These are phyloP conservation scores for Hyphopichia homilentoma DNA, from an alignment of 805 yeast species.

Conservation along the genomic window DNA sequence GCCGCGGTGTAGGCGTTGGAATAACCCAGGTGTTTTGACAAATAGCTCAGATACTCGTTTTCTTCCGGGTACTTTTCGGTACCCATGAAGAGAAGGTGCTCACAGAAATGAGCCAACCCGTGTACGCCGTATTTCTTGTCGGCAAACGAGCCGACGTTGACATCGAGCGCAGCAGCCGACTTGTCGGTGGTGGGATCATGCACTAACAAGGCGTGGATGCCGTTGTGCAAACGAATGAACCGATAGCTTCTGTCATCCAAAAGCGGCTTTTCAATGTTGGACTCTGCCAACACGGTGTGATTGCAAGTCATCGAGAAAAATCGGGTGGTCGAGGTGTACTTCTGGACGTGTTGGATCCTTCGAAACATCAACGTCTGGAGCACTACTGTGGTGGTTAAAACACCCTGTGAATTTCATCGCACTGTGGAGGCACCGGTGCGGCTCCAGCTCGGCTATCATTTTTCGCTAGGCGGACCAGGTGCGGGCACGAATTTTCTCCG, in stretches of 20 bases:
- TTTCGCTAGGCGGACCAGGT: too few relatives aligned
- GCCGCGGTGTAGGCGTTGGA: conserved; percentile 92
- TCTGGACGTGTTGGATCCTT: too few relatives aligned
- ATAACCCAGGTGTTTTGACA: conserved; percentile 81
- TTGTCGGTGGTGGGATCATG: conserved; percentile 69
- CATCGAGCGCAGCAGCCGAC: conserved; percentile 77
- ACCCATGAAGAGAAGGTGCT: conserved; percentile 71
- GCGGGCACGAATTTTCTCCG: too few relatives aligned
- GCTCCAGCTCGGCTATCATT: too few relatives aligned
- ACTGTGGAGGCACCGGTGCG: too few relatives aligned
- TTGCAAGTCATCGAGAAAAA: too few relatives aligned
- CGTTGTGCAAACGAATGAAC: conserved; percentile 53
- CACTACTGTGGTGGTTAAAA: too few relatives aligned
- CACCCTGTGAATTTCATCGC: too few relatives aligned
- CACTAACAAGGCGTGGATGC: conserved; percentile 57
- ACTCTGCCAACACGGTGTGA: too few relatives aligned
- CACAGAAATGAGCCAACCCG: conserved; percentile 75
- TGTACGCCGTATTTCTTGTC: conserved; percentile 58
- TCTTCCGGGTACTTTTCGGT: conserved; percentile 73
- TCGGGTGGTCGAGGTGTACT: too few relatives aligned
- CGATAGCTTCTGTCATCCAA: conserved; percentile 77
- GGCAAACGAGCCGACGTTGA: conserved; percentile 70
- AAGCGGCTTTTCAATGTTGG: conserved; percentile 41
- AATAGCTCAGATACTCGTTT: conserved; percentile 67
- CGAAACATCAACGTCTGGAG: too few relatives aligned